Base-by-base conservation (phyloP, 2,329 filamentous ascomycete species). In the Ophiocordyceps camponoti-leonardi region DNA sequence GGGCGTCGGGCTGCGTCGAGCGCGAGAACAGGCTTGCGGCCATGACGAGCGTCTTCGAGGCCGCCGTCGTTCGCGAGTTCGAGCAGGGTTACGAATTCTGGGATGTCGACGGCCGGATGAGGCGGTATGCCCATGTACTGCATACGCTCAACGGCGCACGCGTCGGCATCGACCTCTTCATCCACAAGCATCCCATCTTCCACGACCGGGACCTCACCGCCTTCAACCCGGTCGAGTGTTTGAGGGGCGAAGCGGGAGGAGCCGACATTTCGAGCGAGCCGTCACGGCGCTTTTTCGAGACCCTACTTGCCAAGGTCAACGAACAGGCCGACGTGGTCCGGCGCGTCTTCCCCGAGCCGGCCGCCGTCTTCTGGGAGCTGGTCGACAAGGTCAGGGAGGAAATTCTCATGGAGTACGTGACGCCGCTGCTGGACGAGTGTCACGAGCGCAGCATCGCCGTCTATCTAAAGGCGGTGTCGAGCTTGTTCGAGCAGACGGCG, bases 31-130 rank as follows among this genome's bases (percentile, higher is more conserved):
- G 81, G 56, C 67, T 98, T 19, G 68, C 75, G 35, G 74, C 72
- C 22, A 87, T 93, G 73, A 76, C 81, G 51, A 73, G 73, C 35
- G 80, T 92, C 48, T 98, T 98, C 55, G 90, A 96, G 63, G 87
- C 81, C 47, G 87, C 88, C 4, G 88, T 93, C 4, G 66, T 95
- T 44, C 76, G 83, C 43, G 92, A 98, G 60, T 98, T 98, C 53
- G 84, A 93, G 61, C 83, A 92, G 56, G 92, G 86, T 4, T 94
- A 93, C 52, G 86, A 92, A 59, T 80, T 79, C 41, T 84, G 83
- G 66, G 90, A 98, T 59, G 79, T 93, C 45, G 83, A 94, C 51
- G 87, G 86, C 2, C 73, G 80, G 45, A 95, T 96, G 90, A 79
- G 75, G 53, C 77, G 83, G 56, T 96, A 94, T 61, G 88, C 88